Conservation (phyloP, 305 asterid genomes). For the Rubia balearica region DNA sequence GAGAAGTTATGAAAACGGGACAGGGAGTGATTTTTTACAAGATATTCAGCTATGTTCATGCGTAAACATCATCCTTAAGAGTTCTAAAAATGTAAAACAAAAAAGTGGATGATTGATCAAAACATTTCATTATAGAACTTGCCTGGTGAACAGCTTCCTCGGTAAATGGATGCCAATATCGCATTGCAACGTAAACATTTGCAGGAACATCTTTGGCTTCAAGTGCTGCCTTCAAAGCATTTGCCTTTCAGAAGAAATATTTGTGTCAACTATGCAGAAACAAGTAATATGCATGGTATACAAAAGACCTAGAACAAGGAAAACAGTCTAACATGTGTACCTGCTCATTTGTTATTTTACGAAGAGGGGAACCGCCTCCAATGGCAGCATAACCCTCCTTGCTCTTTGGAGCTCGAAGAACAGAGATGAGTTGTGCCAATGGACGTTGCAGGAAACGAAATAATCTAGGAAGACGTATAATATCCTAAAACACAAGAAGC, state of each 20-base stretch:
- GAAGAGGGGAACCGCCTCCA: slow-evolving; percentile 97
- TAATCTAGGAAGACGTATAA: slow-evolving; percentile 90
- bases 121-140: slow-evolving; percentile 10
- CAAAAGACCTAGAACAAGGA: slow-evolving; percentile 1
- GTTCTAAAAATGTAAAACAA: not conserved
- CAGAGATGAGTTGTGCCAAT: slow-evolving; percentile 76
- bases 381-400: slow-evolving; percentile 96
- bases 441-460: slow-evolving; percentile 84
- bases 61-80: not conserved
- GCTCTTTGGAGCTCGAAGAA: slow-evolving; percentile 81
- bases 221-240: slow-evolving; percentile 55
- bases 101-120: not conserved
- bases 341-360: slow-evolving; percentile 85
- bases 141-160: slow-evolving; percentile 94
- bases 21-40: not conserved
- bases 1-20: not conserved
- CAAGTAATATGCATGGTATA: not conserved
- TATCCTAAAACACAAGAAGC: slow-evolving; percentile 45
- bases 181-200: slow-evolving; percentile 82
- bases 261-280: slow-evolving; percentile 12
- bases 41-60: not conserved
- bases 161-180: slow-evolving; percentile 96
- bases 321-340: slow-evolving; percentile 23
- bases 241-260: slow-evolving; percentile 43
- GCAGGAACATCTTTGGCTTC: slow-evolving; percentile 57